Evolutionary conservation across 2,329 filamentous ascomycete species (phyloP), one percentile per base, ranked within the genome.

Genomic region (Talaromyces sp.): DNA sequence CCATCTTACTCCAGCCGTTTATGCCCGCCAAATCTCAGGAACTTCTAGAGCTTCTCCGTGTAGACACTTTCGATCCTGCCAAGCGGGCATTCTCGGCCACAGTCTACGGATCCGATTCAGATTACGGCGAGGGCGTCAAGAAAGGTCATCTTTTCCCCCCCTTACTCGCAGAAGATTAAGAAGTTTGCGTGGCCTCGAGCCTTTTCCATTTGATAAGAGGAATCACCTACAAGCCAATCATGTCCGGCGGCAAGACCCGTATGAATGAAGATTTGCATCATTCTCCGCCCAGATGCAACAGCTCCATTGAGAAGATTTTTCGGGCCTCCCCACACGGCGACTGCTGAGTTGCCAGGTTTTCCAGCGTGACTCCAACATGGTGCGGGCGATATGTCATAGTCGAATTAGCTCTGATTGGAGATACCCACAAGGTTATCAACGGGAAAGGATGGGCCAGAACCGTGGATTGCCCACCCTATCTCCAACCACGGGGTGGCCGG

Each of bases 1-100:
- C 87, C 13, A 96, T 99, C 62, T 77, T 97, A 42, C 77, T 99
- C 40, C 92, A 96, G 71, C 91, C 94, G 1, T 90, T 92, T 66
- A 96, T 99, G 82, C 94, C 94, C 0, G 79, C 77, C 36, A 96
- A 95, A 71, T 83, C 90, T 42, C 73, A 75, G 10, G 76, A 84
- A 60, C 73, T 97, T 29, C 81, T 99, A 0, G 88, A 96, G 68
- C 82, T 87, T 65, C 77, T 99, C 8, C 87, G 89, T 1, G 91
- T 99, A 4, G 74, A 77, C 3, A 69, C 77, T 8, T 54, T 63
- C 42, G 60, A 68, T 37, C 59, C 64, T 24, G 78, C 82, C 9
- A 82, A 82, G 47, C 81, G 93, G 51, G 82, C 77, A 0, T 82
- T 91, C 54, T 76, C 81, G 16, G 82, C 85, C 67, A 87, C 90